Evolutionary conservation across 164 flowering plant genomes (phyloP), one percentile per base, ranked within the genome.

Genomic region (Paratinospora sagittata): DNA sequence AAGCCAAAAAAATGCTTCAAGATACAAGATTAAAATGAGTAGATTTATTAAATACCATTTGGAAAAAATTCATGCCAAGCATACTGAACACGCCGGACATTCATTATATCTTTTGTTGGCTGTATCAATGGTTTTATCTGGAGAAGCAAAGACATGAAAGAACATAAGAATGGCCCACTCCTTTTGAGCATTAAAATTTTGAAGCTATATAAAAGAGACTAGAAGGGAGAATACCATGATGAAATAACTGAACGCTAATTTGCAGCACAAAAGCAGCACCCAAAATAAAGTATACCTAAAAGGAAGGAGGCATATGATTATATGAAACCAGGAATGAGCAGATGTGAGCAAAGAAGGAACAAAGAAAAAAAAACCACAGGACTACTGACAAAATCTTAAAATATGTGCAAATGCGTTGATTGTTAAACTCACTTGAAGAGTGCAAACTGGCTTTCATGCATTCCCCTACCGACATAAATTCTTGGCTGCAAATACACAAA

Each of bases 21-120:
- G 70, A 66, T 21, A 23, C 1, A 52, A 58, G 26, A 64, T 27
- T n/a, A 61, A 14, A 23, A 49, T 62, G 27, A 66, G 23, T 47
- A 36, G 52, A n/a, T n/a, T n/a, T n/a, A n/a, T 68, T 5, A 62
- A 57, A 65, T 89, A 93, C 98, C 97, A 39, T 82, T 33, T 0
- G 98, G 99, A 75, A 93, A 96, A 75, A 96, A 86, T 73, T 93
- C 99, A 84, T 96, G 99, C 99, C 99, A 96, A 45, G 79, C 68
- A 75, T 87, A 96, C 45, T 82, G 72, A 34, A 88, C 77, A 47
- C 66, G 83, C 13, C 70, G 82, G 63, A 91, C 90, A 61, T 39
- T 70, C 98, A 91, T 96, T 68, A 96, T 91, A 66, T 78, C 87
- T 77, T 83, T 86, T 52, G 99, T 93, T 72, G 99, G 99, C 81